phyloP scores from a whole-genome alignment of 352 stramenopile species.

The Aphanomyces euteiches region DNA sequence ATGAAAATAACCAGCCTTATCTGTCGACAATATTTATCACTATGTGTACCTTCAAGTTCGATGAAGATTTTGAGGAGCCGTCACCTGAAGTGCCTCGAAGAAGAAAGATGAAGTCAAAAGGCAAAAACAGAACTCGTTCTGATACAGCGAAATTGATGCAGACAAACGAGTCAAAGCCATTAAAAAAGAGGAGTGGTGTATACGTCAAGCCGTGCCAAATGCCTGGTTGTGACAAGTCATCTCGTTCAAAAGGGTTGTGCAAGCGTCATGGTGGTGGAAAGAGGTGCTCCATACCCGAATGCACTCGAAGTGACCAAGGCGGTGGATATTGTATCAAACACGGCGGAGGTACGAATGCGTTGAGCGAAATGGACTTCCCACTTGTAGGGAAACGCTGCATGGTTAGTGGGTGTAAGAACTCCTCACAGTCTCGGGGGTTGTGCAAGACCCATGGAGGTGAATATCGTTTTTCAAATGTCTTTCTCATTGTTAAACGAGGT shows the following conservation, averaged over 20 bases:
- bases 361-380: neutral
- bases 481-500: neutral
- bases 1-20: neutral
- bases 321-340: constrained; percentile 36
- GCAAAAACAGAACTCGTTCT: neutral
- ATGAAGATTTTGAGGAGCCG: constrained; percentile 9
- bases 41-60: neutral
- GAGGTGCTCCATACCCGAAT: constrained; percentile 37
- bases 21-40: constrained; percentile 3
- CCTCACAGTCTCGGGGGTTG: constrained; percentile 9
- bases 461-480: neutral
- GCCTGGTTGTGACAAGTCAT: constrained; percentile 62
- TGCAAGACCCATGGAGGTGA: constrained; percentile 27
- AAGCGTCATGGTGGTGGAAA: constrained; percentile 66
- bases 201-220: constrained; percentile 49
- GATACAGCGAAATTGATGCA: constrained; percentile 4
- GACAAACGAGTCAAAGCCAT: neutral
- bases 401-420: constrained; percentile 18
- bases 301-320: constrained; percentile 35
- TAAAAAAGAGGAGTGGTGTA: neutral
- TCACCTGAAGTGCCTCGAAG: neutral
- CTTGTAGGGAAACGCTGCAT: constrained; percentile 11
- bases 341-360: neutral
- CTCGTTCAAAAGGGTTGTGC: constrained; percentile 64
- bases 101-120: constrained; percentile 37